Evolutionary conservation across 805 yeast species (phyloP).

Genomic region (Tetrapisispora nanseiensis): DNA sequence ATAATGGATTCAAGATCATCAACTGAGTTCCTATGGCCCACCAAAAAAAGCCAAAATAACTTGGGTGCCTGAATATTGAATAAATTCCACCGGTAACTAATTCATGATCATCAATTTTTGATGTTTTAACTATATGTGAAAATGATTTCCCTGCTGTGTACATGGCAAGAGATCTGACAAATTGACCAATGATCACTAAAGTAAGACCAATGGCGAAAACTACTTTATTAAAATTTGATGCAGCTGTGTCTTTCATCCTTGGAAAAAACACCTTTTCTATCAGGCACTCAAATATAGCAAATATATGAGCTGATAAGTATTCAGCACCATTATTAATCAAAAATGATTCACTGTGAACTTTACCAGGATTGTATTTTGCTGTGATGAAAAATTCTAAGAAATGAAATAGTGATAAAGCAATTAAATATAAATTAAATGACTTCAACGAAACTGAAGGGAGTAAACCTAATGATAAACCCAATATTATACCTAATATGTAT

Average conservation of each 20-base stretch:
- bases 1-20: conserved; percentile 54
- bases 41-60: conserved; percentile 83
- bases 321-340: conserved; percentile 53
- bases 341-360: conserved; percentile 62
- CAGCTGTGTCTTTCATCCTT: conserved; percentile 17
- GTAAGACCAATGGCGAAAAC: conserved; percentile 35
- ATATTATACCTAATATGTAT: conserved; percentile 33
- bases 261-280: conserved; percentile 38
- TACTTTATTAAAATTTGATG: background rate
- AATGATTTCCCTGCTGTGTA: conserved; percentile 77
- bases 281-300: conserved; percentile 43
- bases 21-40: conserved; percentile 89
- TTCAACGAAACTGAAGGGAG: conserved; percentile 24
- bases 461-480: conserved; percentile 33
- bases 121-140: conserved; percentile 62
- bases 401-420: conserved; percentile 56
- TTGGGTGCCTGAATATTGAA: conserved; percentile 65
- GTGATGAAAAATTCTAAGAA: conserved; percentile 75
- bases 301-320: conserved; percentile 46
- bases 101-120: conserved; percentile 44
- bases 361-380: conserved; percentile 56
- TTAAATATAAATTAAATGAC: conserved; percentile 39
- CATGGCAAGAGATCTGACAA: conserved; percentile 69
- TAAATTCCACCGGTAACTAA: conserved; percentile 73
- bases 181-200: conserved; percentile 52